These are phyloP conservation scores for Sarocladiaceae sp. DNA, from an alignment of 2,329 filamentous ascomycete genomes.

Conservation along the genomic window DNA sequence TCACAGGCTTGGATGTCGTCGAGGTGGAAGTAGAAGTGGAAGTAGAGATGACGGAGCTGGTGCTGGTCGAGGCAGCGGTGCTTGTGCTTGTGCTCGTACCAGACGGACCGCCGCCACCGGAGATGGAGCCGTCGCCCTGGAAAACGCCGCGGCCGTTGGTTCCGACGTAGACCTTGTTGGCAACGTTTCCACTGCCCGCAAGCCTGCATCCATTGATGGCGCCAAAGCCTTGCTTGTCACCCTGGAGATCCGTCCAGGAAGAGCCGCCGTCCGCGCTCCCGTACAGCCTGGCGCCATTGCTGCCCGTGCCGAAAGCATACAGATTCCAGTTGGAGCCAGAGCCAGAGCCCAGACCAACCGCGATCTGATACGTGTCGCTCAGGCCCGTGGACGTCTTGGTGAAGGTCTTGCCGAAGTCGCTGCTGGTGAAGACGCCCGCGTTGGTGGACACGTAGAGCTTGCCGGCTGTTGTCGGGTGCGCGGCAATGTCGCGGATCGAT, in stretches of 20 bases:
- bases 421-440: slow-evolving; percentile 46
- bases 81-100: slow-evolving; percentile 2
- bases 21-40: not conserved
- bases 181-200: slow-evolving; percentile 38
- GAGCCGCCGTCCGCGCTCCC: slow-evolving; percentile 35
- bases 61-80: slow-evolving; percentile 1
- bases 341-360: slow-evolving; percentile 36
- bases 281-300: slow-evolving; percentile 36
- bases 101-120: slow-evolving; percentile 1
- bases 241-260: slow-evolving; percentile 42
- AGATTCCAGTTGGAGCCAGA: slow-evolving; percentile 35
- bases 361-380: slow-evolving; percentile 34
- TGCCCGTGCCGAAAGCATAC: slow-evolving; percentile 40
- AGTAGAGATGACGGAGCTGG: slow-evolving; percentile 1
- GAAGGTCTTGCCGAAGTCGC: slow-evolving; percentile 44
- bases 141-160: slow-evolving; percentile 32
- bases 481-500: slow-evolving; percentile 48
- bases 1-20: slow-evolving; percentile 6
- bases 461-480: slow-evolving; percentile 50
- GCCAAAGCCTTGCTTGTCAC: slow-evolving; percentile 35
- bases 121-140: slow-evolving; percentile 6
- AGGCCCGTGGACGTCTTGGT: slow-evolving; percentile 28
- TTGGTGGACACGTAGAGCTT: slow-evolving; percentile 54
- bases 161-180: slow-evolving; percentile 41
- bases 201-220: slow-evolving; percentile 32